Base-by-base conservation (phyloP, 169 alveolate species). In the Cryptosporidium sp. region DNA sequence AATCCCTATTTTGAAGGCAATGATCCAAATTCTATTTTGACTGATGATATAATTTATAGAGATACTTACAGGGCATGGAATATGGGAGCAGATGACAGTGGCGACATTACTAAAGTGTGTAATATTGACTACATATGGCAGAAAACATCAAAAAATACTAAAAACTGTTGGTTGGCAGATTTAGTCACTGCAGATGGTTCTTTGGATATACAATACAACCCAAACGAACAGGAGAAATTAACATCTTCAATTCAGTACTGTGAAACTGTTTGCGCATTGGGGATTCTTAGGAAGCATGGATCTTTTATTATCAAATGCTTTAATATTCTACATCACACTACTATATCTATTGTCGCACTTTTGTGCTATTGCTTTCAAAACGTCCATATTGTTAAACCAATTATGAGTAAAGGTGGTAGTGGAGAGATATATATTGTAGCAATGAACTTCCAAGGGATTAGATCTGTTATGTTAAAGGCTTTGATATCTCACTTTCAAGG, bases 101-200 rank as follows among this genome's bases (percentile, higher is more conserved):
- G 95, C 5, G 92, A 93, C 73, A 91, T 93, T 10, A 93, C 93
- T 59, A 73, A 69, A 23, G 48, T 84, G 45, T 85, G 85, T 33
- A 93, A 92, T 70, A 92, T 93, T 1, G 95, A 93, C 55, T 86
- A 91, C 85, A 93, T 93, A 16, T 93, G 95, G 95, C 93, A 91
- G 84, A 45, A 86, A 71, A 51, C 93, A 71, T 80, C 89, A 4
- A 80, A 80, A 48, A 80, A 62, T 23, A 70, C 70, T 35, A 52
- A 92, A 50, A 73, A 55, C 26, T 41, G 58, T 23, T 61, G 84
- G 73, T 71, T 89, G 51, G 93, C 84, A 7, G 95, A 93, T 67
- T 33, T 93, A 3, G 95, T 93, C 18, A 93, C 95, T 8, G 95
- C 95, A 29, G 95, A 93, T 59, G 95, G 95, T 3, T 93, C 95